These are phyloP conservation scores for Bertia moriformis DNA, from an alignment of 2,329 filamentous ascomycete species.

Conservation along the genomic window DNA sequence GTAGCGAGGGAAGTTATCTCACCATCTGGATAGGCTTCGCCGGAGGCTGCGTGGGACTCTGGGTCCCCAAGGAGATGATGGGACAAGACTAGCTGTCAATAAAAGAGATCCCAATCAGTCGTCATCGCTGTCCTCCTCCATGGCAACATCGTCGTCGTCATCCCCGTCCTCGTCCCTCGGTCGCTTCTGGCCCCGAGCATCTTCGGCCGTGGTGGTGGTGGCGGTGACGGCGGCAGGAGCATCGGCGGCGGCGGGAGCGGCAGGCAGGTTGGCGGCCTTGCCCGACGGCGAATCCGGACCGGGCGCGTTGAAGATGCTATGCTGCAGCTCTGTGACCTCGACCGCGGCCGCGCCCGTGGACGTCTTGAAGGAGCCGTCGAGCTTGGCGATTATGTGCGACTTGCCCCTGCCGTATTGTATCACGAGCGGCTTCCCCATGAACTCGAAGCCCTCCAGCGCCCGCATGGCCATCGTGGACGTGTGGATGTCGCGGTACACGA, in stretches of 20 bases:
- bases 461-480: conserved; percentile 90
- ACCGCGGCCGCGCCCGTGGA: conserved; percentile 40
- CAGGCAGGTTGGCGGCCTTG: conserved; percentile 14
- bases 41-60: conserved; percentile 65
- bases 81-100: conserved; percentile 8
- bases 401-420: conserved; percentile 83
- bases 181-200: conserved; percentile 53
- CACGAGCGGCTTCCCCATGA: conserved; percentile 78
- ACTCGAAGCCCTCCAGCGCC: conserved; percentile 68
- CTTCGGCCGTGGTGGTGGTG: conserved; percentile 36
- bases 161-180: conserved; percentile 53
- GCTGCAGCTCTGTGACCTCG: conserved; percentile 59
- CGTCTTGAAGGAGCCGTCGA: conserved; percentile 77
- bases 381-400: conserved; percentile 75
- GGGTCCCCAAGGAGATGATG: conserved; percentile 56
- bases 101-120: conserved; percentile 28
- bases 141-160: conserved; percentile 49
- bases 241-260: conserved; percentile 20
- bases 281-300: conserved; percentile 31
- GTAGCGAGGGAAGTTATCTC: conserved; percentile 56
- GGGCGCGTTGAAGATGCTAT: conserved; percentile 65
- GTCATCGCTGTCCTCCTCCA: conserved; percentile 61
- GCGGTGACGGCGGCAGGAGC: conserved; percentile 30
- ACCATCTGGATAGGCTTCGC: conserved; percentile 81
- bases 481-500: conserved; percentile 79